Conservation (phyloP, 2,329 filamentous ascomycete species). For the Fusarium bactridioides region DNA sequence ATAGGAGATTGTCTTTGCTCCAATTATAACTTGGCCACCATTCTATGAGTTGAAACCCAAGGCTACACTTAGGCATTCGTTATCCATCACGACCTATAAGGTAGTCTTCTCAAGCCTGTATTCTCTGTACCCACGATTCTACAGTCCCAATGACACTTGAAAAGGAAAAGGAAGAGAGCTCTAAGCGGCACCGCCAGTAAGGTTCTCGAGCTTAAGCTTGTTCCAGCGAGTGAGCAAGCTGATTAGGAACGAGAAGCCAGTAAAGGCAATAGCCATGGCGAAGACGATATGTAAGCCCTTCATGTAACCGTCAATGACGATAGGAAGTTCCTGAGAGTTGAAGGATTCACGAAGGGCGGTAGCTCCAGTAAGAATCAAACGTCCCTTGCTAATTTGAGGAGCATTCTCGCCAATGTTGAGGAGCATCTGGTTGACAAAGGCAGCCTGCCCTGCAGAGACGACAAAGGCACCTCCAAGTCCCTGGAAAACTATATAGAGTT, state of each 20-base stretch:
- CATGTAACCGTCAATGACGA: conserved; percentile 69
- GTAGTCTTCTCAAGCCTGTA: neutral
- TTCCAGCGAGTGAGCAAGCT: conserved; percentile 49
- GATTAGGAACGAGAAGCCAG: conserved; percentile 50
- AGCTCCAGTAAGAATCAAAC: conserved; percentile 54
- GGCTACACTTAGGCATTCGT: neutral
- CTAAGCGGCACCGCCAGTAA: conserved; percentile 45
- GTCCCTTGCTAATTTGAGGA: conserved; percentile 47
- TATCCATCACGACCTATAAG: neutral
- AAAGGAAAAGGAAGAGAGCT: neutral
- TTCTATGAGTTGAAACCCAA: conserved; percentile 5
- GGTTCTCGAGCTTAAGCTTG: conserved; percentile 46
- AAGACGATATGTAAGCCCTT: conserved; percentile 69
- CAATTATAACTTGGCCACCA: conserved; percentile 7
- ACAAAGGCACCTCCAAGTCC: conserved; percentile 60
- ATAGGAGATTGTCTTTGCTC: conserved; percentile 9
- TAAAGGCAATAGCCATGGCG: conserved; percentile 62
- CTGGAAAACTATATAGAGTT: conserved; percentile 51
- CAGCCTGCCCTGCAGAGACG: conserved; percentile 57
- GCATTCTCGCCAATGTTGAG: conserved; percentile 44
- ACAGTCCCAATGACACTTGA: neutral
- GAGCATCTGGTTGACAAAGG: conserved; percentile 56
- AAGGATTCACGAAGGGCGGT: conserved; percentile 66
- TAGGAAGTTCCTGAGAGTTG: conserved; percentile 54
- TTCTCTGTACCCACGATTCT: neutral